These are phyloP conservation scores for Pistacia vera DNA, from an alignment of 345 rosid genomes.

Conservation along the genomic window DNA sequence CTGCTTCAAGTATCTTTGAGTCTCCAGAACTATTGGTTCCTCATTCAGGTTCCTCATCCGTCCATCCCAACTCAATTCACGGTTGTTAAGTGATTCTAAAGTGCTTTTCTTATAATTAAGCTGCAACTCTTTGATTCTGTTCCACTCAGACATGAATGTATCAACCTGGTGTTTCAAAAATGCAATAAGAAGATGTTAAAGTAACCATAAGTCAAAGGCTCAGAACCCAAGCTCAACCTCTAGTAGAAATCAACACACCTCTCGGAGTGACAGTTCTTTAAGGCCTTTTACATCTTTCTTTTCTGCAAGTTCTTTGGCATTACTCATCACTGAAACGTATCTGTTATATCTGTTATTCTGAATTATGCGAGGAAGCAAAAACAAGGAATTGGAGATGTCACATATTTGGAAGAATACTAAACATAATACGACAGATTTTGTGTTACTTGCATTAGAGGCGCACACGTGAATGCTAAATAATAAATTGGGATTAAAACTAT, in stretches of 20 bases:
- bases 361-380: neutral
- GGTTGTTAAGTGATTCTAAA: slow-evolving; percentile 50
- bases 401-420: neutral
- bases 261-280: slow-evolving; percentile 46
- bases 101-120: slow-evolving; percentile 73
- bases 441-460: too few relatives aligned
- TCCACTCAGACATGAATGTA: slow-evolving; percentile 74
- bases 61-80: slow-evolving; percentile 64
- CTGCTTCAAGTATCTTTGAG: neutral
- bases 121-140: slow-evolving; percentile 57
- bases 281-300: slow-evolving; percentile 57
- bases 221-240: too few relatives aligned
- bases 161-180: slow-evolving; percentile 49
- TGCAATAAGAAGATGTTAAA: slow-evolving; percentile 10
- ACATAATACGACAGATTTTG: too few relatives aligned
- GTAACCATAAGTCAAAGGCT: neutral
- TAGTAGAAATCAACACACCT: slow-evolving; percentile 36
- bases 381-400: neutral
- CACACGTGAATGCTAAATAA: neutral
- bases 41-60: slow-evolving; percentile 56
- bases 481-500: neutral
- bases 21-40: slow-evolving; percentile 34
- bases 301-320: slow-evolving; percentile 65
- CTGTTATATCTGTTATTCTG: neutral
- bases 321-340: slow-evolving; percentile 26